Evolutionary conservation across 2,329 filamentous ascomycete species (phyloP).

Genomic region (Aspergillus cejpii): DNA sequence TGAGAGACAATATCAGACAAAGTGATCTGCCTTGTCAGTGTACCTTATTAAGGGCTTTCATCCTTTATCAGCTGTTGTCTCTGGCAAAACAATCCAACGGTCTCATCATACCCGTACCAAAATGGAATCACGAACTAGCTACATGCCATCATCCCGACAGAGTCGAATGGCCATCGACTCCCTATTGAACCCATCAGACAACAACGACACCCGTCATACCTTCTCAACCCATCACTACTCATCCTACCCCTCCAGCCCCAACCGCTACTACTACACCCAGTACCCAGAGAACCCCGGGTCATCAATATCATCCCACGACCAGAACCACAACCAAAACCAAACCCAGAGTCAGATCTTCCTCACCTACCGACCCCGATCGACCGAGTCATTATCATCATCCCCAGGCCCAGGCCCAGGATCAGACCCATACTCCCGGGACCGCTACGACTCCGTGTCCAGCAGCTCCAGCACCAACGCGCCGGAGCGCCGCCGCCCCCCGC

Average conservation of each 20-base stretch:
- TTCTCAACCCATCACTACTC: conserved; percentile 21
- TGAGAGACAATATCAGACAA: conserved; percentile 4
- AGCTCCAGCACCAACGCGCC: conserved; percentile 31
- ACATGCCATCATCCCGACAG: conserved; percentile 23
- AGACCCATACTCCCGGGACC: conserved; percentile 34
- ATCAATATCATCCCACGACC: too few relatives aligned
- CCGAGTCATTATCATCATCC: conserved; percentile 32
- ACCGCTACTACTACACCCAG: conserved; percentile 23
- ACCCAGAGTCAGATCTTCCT: conserved; percentile 24
- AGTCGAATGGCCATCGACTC: conserved; percentile 33
- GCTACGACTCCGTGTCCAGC: conserved; percentile 39
- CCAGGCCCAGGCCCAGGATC: too few relatives aligned
- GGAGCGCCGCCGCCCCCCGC: conserved; percentile 38
- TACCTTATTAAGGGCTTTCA: too few relatives aligned
- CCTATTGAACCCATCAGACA: conserved; percentile 28
- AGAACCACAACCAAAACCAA: too few relatives aligned
- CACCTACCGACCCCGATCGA: conserved; percentile 24
- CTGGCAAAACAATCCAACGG: not conserved
- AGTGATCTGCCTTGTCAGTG: conserved; percentile 1
- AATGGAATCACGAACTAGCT: conserved; percentile 5
- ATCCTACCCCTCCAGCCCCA: conserved; percentile 27
- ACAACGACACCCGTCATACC: conserved; percentile 18
- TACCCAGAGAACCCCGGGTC: conserved; percentile 10
- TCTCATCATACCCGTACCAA: not conserved
- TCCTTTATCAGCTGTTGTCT: not conserved